Conservation (phyloP, 2,329 filamentous ascomycete genomes). For the Juglanconis oblonga region DNA sequence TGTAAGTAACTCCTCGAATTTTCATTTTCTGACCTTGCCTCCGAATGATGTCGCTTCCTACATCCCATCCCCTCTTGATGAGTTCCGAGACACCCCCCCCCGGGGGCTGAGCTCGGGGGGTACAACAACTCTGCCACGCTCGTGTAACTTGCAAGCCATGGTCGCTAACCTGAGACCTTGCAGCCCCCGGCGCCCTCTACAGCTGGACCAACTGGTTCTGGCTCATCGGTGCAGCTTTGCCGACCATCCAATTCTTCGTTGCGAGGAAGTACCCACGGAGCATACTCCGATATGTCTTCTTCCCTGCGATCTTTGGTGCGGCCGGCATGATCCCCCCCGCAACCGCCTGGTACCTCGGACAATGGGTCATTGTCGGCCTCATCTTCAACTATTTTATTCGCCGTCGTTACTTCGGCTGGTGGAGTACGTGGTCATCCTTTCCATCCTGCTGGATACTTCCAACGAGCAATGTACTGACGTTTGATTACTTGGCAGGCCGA, state of each 20-base stretch:
- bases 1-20: not conserved
- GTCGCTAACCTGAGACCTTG: not conserved
- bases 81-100: too few relatives aligned
- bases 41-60: too few relatives aligned
- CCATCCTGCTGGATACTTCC: not conserved
- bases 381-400: constrained; percentile 54
- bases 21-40: constrained; percentile 24
- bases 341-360: constrained; percentile 52
- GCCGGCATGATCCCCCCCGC: constrained; percentile 50
- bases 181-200: constrained; percentile 40
- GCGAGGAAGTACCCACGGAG: constrained; percentile 46
- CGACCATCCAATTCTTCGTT: constrained; percentile 45
- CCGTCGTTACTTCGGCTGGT: constrained; percentile 51
- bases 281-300: constrained; percentile 47
- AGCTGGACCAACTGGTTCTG: constrained; percentile 52
- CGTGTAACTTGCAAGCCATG: not conserved
- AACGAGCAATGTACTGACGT: not conserved
- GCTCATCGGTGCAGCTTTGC: constrained; percentile 48
- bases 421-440: constrained; percentile 32
- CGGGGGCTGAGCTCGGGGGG: too few relatives aligned
- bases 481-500: constrained; percentile 28
- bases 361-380: constrained; percentile 53
- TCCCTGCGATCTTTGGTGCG: constrained; percentile 52
- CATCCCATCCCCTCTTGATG: too few relatives aligned
- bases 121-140: not conserved